Evolutionary conservation across 164 flowering plant species (phyloP), one percentile per base, ranked within the genome.

Genomic region (Pachysandra terminalis): DNA sequence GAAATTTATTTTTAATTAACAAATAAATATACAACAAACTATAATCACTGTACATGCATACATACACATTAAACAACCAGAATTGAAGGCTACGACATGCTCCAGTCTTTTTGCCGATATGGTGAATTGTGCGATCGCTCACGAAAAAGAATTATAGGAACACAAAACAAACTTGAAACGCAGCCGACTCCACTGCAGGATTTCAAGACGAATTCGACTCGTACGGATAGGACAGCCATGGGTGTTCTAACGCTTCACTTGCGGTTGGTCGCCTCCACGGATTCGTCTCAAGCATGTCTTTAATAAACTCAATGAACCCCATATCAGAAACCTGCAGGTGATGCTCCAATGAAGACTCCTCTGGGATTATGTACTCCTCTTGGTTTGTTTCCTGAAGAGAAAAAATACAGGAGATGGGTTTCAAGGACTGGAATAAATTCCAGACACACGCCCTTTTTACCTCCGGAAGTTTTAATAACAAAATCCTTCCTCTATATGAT

Each of bases 241-340:
- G 93, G 59, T 95, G 97, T 59, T 79, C 73, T 3, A 95, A 76
- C 25, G 98, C 98, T 56, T 92, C 89, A 32, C 65, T 78, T 25
- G 97, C 98, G 0, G 92, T 83, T 0, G 84, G 92, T 14, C 98
- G 90, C 58, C 84, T 82, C 49, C 68, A 41, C 14, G 98, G 97
- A 62, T 95, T 89, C 40, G 76, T 77, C 80, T 86, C 82, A 25
- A 95, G 96, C 84, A 95, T 76, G 63, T 54, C 65, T 63, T 68
- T 81, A 8, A 90, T 32, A 53, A 95, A 95, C 56, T 83, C 81
- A 9, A 85, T 55, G 69, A 95, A 89, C 55, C 61, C 70, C 19
- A 54, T 54, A 73, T 95, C 97, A 22, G 81, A 78, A 59, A 80
- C 73, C 56, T 70, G 81, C 40, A 91, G 78, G 25, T 78, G 92